Evolutionary conservation across 768 basidiomycete species (phyloP).

Genomic region (Agrocybe praecox): DNA sequence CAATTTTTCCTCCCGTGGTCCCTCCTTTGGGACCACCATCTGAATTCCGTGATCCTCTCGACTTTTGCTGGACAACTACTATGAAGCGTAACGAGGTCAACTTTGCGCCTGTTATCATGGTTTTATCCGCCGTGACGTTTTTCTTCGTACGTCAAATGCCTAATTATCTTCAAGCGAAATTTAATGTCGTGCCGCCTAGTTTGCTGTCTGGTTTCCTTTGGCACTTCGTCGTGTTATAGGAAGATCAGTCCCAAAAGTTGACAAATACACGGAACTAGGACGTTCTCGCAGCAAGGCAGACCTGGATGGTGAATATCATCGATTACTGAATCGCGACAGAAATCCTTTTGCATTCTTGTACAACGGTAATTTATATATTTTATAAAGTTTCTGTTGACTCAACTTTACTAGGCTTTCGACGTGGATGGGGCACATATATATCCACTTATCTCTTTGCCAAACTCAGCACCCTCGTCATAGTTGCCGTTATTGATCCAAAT

Average conservation of each 20-base stretch:
- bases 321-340: conserved; percentile 60
- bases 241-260: conserved; percentile 62
- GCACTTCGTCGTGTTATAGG: conserved; percentile 58
- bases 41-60: conserved; percentile 61
- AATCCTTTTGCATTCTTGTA: conserved; percentile 77
- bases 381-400: background rate
- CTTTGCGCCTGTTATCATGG: conserved; percentile 62
- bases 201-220: conserved; percentile 73
- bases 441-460: conserved; percentile 71
- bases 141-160: conserved; percentile 41
- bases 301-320: conserved; percentile 71
- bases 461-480: conserved; percentile 63
- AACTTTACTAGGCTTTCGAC: conserved; percentile 57
- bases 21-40: conserved; percentile 56
- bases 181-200: conserved; percentile 33
- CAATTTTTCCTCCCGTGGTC: conserved; percentile 48
- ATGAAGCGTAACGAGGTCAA: conserved; percentile 73
- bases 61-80: conserved; percentile 82
- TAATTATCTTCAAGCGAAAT: background rate
- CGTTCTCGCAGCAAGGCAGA: conserved; percentile 54
- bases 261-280: conserved; percentile 73
- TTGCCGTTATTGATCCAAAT: conserved; percentile 67
- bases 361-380: conserved; percentile 43
- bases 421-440: conserved; percentile 69
- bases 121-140: conserved; percentile 57